Percentiles rank a stretch among this genome's conserved stretches.
Conservation (phyloP, 2,329 filamentous ascomycete species). For the Stagonosporopsis rhizophila region DNA sequence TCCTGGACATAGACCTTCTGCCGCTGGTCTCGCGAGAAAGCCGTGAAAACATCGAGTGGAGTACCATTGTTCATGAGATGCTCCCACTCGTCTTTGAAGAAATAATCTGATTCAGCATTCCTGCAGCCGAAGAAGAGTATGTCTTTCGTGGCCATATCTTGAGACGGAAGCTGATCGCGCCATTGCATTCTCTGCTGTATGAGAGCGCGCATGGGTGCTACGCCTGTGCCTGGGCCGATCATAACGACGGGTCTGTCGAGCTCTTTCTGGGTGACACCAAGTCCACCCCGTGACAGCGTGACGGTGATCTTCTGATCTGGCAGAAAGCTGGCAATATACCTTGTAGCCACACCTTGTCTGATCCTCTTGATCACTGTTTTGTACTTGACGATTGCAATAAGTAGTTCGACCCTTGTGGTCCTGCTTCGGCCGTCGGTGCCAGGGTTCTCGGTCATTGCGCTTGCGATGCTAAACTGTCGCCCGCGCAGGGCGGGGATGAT, state of each 20-base stretch:
- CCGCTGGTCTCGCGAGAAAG: conserved; percentile 71
- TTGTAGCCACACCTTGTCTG: conserved; percentile 86
- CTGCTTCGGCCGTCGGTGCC: background rate
- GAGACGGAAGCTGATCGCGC: conserved; percentile 33
- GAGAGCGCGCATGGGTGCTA: conserved; percentile 83
- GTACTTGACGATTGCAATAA: conserved; percentile 91
- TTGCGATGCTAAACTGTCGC: conserved; percentile 93
- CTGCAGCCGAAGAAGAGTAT: conserved; percentile 86
- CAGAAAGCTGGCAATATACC: conserved; percentile 75
- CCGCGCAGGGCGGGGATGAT: conserved; percentile 83
- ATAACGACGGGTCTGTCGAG: conserved; percentile 70
- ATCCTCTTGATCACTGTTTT: conserved; percentile 84
- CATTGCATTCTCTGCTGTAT: conserved; percentile 71
- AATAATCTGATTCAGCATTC: conserved; percentile 76
- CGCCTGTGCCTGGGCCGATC: conserved; percentile 83
- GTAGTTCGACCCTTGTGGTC: conserved; percentile 68
- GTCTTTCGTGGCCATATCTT: conserved; percentile 24
- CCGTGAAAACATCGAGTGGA: conserved; percentile 63
- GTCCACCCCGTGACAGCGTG: conserved; percentile 61
- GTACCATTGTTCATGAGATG: conserved; percentile 50
- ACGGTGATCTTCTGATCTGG: conserved; percentile 67
- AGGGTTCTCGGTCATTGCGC: conserved; percentile 59
- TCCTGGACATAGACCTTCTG: conserved; percentile 74
- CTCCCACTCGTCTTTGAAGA: conserved; percentile 80
- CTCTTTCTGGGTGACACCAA: conserved; percentile 51